phyloP scores from a whole-genome alignment of 306 rosid genomes.

The Amphicarpaea edgeworthii region DNA sequence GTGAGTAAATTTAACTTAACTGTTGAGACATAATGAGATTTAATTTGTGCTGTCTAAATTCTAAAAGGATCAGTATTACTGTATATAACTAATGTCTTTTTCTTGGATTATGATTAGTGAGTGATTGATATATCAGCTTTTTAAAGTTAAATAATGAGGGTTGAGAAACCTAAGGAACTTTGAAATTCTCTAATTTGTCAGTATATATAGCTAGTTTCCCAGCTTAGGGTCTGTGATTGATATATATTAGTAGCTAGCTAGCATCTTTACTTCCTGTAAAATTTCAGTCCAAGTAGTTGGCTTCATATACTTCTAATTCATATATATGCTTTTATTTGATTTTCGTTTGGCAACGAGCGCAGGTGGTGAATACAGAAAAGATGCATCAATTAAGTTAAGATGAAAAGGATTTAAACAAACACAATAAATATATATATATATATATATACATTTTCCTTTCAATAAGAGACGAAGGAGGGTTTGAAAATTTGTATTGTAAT shows the following conservation, averaged over 20 bases:
- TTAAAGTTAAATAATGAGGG: neutral
- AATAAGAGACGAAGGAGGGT: too few relatives aligned
- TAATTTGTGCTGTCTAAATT: conserved; percentile 7
- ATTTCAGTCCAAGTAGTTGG: conserved; percentile 11
- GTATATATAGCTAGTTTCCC: conserved; percentile 24
- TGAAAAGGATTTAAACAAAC: too few relatives aligned
- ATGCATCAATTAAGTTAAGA: too few relatives aligned
- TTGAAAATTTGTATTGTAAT: too few relatives aligned
- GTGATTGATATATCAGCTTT: conserved; percentile 37
- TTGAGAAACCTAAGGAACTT: conserved; percentile 35
- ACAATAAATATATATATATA: too few relatives aligned
- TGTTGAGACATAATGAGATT: conserved; percentile 2
- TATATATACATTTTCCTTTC: too few relatives aligned
- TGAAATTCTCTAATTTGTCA: conserved; percentile 40
- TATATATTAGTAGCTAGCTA: too few relatives aligned
- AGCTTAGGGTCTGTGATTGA: conserved; percentile 44
- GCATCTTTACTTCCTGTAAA: conserved; percentile 13
- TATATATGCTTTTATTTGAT: too few relatives aligned
- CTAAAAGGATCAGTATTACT: neutral
- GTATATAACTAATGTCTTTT: neutral
- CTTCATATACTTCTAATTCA: too few relatives aligned
- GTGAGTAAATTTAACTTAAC: neutral
- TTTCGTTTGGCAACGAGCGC: too few relatives aligned
- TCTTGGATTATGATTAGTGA: conserved; percentile 31
- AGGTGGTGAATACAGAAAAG: too few relatives aligned